Base-by-base conservation (phyloP, 1,139 yeast genomes). In the Suhomyces maxii region DNA sequence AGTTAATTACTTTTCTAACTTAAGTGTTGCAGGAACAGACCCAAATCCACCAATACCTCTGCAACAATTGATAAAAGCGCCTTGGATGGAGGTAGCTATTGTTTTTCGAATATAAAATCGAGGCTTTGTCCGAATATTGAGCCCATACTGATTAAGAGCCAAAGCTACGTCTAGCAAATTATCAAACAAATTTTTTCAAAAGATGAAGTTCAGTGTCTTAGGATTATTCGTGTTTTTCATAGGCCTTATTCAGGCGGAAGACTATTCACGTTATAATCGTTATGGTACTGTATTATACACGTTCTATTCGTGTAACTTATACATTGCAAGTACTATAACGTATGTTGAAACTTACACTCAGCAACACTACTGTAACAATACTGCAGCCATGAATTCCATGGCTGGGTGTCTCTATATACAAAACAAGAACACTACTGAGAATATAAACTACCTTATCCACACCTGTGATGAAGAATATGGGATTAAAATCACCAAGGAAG, bases 261-360 rank as follows among this genome's bases (percentile, higher is more conserved):
- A 39, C 26, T 18, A 18, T 18, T 3, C 30, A 5, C 10, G 8
- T 7, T 39, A 39, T 26, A 3, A 7, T 2, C 25, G 26, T 8
- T 53, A 56, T 46, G 53, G 53, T 7, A 3, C 34, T 7, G 39
- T 36, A 1, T 18, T 25, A n/a, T 30, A 37, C 10, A 42, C 48
- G 3, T 23, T 54, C 3, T 58, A 52, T 43, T 57, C 64, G 10
- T 66, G 71, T 49, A 52, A 52, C 26, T 44, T 46, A 31, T 53
- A 56, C 36, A 38, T 61, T 12, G 34, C 44, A 10, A 33, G 42
- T 10, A 47, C 45, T n/a, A 67, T 65, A 2, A 46, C 53, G 4
- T 70, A 69, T 46, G 69, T 76, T 49, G 47, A 62, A 35, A 41
- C 41, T 11, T 49, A 46, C 6, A 45, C 34, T 5, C 44, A 39